Conservation (phyloP, 2,329 filamentous ascomycete genomes). For the Neoscytalidium dimidiatum region DNA sequence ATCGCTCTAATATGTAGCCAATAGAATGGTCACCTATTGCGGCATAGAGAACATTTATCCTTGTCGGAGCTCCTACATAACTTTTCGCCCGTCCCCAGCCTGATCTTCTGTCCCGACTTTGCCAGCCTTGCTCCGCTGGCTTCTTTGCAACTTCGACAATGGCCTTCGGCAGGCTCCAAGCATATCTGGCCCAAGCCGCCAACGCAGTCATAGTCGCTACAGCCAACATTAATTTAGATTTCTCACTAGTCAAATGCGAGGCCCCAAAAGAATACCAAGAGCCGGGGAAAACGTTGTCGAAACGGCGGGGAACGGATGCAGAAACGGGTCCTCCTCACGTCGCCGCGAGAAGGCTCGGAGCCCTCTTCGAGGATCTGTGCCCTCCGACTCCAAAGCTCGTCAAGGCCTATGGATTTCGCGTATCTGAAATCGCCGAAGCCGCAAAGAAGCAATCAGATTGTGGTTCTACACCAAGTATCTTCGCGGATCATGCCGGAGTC, state of each 20-base stretch:
- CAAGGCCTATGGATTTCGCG: constrained; percentile 37
- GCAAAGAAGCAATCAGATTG: not conserved
- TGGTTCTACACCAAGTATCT: constrained; percentile 17
- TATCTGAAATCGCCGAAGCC: constrained; percentile 30
- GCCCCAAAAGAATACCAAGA: constrained; percentile 41
- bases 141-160: no score
- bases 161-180: constrained; percentile 12
- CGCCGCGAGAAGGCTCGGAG: constrained; percentile 43
- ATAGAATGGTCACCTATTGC: no score
- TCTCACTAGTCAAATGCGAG: constrained; percentile 44
- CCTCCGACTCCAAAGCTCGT: constrained; percentile 38
- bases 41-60: no score
- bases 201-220: constrained; percentile 24
- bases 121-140: no score
- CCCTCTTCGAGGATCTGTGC: constrained; percentile 39
- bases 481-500: constrained; percentile 28
- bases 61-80: no score
- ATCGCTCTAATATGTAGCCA: no score
- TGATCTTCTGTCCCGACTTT: no score
- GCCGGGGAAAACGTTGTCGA: constrained; percentile 35
- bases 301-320: constrained; percentile 34
- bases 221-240: constrained; percentile 45
- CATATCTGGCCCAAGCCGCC: constrained; percentile 16
- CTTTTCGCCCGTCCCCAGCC: no score
- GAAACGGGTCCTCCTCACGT: constrained; percentile 41